These are phyloP conservation scores for Suillus bovinus DNA, from an alignment of 768 basidiomycete genomes.

Conservation along the genomic window DNA sequence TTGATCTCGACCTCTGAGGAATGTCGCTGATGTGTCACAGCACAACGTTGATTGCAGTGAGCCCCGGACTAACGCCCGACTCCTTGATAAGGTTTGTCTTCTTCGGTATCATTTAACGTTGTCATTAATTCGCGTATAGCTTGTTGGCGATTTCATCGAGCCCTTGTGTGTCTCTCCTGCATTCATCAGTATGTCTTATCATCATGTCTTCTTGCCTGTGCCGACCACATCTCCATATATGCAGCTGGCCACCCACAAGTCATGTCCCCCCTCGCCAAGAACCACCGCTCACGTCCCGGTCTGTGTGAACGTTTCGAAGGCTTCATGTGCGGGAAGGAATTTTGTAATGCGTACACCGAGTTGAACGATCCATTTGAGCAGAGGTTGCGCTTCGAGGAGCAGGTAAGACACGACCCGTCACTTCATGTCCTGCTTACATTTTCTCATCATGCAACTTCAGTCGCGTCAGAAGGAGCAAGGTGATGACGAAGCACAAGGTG, in stretches of 20 bases:
- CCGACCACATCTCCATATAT: slow-evolving; percentile 10
- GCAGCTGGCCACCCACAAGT: slow-evolving; percentile 97
- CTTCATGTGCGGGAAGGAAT: slow-evolving; percentile 97
- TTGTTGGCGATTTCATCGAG: slow-evolving; percentile 98
- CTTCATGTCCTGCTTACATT: background rate
- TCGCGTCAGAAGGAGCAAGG: slow-evolving; percentile 92
- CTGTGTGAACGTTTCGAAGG: slow-evolving; percentile 98
- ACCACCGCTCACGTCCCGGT: slow-evolving; percentile 95
- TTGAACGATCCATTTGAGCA: slow-evolving; percentile 99
- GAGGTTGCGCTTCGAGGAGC: slow-evolving; percentile 93
- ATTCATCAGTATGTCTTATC: slow-evolving; percentile 72
- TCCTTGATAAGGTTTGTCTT: slow-evolving; percentile 83
- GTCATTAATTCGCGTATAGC: slow-evolving; percentile 42
- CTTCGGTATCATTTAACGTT: background rate
- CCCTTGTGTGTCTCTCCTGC: slow-evolving; percentile 94
- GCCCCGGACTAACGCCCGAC: slow-evolving; percentile 90
- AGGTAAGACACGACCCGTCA: slow-evolving; percentile 42
- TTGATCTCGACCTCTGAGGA: background rate
- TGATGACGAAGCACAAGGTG: slow-evolving; percentile 96
- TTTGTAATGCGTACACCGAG: slow-evolving; percentile 99
- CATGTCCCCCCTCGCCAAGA: slow-evolving; percentile 99
- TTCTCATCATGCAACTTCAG: slow-evolving; percentile 33
- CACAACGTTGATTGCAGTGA: slow-evolving; percentile 96
- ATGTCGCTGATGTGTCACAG: slow-evolving; percentile 37
- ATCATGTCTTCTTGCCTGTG: background rate